phyloP scores from a whole-genome alignment of 768 basidiomycete genomes.

The Psilocybe sp. region DNA sequence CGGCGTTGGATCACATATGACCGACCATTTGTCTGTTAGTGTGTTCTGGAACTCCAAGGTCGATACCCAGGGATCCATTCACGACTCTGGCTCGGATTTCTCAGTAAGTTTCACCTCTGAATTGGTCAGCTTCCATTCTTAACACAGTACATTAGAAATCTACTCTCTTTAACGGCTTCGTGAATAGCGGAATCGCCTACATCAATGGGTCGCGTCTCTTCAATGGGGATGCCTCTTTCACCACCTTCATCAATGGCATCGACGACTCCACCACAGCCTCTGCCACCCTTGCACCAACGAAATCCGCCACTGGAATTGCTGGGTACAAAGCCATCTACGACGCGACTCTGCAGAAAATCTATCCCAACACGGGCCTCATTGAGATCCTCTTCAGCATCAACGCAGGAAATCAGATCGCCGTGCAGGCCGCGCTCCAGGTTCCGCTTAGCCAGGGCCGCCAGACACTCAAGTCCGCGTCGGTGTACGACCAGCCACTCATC shows the following conservation, averaged over 20 bases:
- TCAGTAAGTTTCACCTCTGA: constrained; percentile 16
- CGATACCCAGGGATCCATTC: constrained; percentile 27
- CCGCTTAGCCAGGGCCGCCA: constrained; percentile 40
- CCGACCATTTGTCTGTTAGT: constrained; percentile 40
- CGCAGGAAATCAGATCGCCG: constrained; percentile 34
- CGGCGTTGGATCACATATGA: constrained; percentile 60
- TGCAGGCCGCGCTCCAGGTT: constrained; percentile 69
- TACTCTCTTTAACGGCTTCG: constrained; percentile 48
- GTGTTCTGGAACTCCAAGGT: constrained; percentile 18
- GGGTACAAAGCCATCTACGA: constrained; percentile 59
- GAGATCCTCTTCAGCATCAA: constrained; percentile 53
- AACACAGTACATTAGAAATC: constrained; percentile 20
- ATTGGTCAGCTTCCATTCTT: neutral
- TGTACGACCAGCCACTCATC: constrained; percentile 60
- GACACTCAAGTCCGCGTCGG: constrained; percentile 54
- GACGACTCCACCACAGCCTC: constrained; percentile 9
- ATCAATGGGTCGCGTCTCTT: constrained; percentile 51
- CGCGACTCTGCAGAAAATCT: constrained; percentile 35
- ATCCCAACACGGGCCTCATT: constrained; percentile 45
- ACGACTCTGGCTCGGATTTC: constrained; percentile 20
- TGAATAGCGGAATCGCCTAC: constrained; percentile 67
- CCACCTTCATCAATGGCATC: constrained; percentile 16
- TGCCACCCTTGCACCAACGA: constrained; percentile 38
- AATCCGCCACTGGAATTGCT: constrained; percentile 40
- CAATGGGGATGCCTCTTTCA: constrained; percentile 23